Base-by-base conservation (phyloP, 345 rosid species). In the Lepidium sativum region DNA sequence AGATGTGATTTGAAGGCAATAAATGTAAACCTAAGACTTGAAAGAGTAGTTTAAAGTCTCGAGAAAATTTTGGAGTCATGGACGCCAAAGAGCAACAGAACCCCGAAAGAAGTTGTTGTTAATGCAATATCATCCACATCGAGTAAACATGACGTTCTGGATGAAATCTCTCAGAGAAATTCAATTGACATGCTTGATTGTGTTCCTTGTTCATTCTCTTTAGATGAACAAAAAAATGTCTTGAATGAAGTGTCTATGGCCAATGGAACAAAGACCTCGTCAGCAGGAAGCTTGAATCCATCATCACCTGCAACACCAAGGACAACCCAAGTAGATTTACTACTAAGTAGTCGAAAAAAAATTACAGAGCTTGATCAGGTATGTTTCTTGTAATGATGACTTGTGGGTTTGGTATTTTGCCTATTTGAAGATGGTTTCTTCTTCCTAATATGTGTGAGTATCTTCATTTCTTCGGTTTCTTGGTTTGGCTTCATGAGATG, bases 1-100 rank as follows among this genome's bases (percentile, higher is more conserved):
- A 84, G 99, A 72, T 94, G 99, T 77, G 99, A 94, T 78, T 73
- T 90, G 82, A 94, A 94, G 79, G 92, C 95, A 50, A 78, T 94
- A 62, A 76, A 83, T 53, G 83, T 90, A 21, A 85, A 88, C 63
- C 83, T 86, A 70, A 80, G 96, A 45, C 89, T 94, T 61, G 89
- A 82, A 74, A 94, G 99, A 80, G 84, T 88, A 71, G 95, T 86
- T 54, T 95, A 90, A 65, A 84, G 97, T 55, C 89, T 94, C 20
- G 92, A 85, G 60, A 90, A 80, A 67, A 78, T 94, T 74, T 54
- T 88, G 63, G 95, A 82, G 64, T 80, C 95, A 11, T 85, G 92
- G 92, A 84, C 97, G 27, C 95, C 97, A n/a, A 82, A 80, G 74
- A 64, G 86, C 70, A 81, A 82, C 21, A 80, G 45, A 48, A 80